Conservation (phyloP, 1,139 yeast genomes). For the Candida sojae region DNA sequence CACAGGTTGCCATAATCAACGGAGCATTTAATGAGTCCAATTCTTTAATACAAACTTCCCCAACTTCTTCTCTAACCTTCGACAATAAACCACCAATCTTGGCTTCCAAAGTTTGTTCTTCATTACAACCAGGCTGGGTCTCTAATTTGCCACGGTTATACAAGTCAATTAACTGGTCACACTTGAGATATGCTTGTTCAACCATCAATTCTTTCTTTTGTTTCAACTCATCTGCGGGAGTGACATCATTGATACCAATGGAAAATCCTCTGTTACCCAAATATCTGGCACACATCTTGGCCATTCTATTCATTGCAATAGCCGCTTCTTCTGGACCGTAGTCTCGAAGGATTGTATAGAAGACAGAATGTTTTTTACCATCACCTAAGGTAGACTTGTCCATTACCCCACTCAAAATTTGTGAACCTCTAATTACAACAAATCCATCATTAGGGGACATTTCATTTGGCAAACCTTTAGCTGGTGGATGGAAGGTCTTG, state of each 20-base stretch:
- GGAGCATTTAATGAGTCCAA: conserved; percentile 93
- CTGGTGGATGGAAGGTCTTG: conserved; percentile 79
- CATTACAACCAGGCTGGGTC: conserved; percentile 99
- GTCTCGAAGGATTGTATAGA: conserved; percentile 91
- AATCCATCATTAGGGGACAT: conserved; percentile 98
- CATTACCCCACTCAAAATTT: conserved; percentile 91
- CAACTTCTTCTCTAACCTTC: conserved; percentile 98
- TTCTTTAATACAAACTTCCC: conserved; percentile 94
- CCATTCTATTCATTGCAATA: conserved; percentile 96
- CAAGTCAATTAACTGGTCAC: conserved; percentile 85
- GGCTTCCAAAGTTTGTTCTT: conserved; percentile 96
- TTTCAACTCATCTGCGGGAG: conserved; percentile 82
- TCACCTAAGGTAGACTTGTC: conserved; percentile 96
- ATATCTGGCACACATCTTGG: conserved; percentile 92
- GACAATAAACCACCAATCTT: conserved; percentile 95
- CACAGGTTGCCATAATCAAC: conserved; percentile 98
- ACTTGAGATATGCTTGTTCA: conserved; percentile 84
- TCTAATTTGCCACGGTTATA: conserved; percentile 87
- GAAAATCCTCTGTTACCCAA: conserved; percentile 96
- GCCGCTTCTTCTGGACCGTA: conserved; percentile 97
- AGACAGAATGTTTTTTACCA: conserved; percentile 96
- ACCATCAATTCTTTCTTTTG: conserved; percentile 85
- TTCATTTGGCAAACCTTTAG: conserved; percentile 71
- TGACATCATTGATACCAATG: conserved; percentile 96
- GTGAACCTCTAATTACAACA: conserved; percentile 86